Percentiles rank a stretch among this genome's conserved stretches.
These are phyloP conservation scores for Rhizopus stolonifer DNA, from an alignment of 371 early-diverging fungal genomes.

Conservation along the genomic window DNA sequence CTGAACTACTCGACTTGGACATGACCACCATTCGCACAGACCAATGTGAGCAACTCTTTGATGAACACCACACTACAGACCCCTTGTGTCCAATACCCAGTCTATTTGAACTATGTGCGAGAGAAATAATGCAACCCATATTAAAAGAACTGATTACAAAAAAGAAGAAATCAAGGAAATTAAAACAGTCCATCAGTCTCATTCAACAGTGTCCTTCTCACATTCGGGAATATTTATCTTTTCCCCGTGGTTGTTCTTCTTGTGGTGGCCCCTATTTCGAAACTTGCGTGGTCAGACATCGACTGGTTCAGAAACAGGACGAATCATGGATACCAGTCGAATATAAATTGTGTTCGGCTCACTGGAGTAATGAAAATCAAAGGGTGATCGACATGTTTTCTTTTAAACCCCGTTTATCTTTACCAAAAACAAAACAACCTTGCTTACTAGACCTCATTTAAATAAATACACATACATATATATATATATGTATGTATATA, in stretches of 20 bases:
- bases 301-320: constrained; percentile 59
- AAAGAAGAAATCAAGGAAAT: constrained; percentile 43
- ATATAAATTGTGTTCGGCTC: constrained; percentile 75
- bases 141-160: constrained; percentile 50
- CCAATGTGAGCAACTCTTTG: constrained; percentile 25
- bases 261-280: constrained; percentile 91
- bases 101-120: constrained; percentile 73
- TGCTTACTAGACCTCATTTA: constrained; percentile 1
- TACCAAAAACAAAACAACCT: constrained; percentile 11
- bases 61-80: constrained; percentile 20
- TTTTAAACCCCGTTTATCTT: background rate
- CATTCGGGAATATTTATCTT: constrained; percentile 61
- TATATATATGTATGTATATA: background rate
- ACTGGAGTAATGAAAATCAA: constrained; percentile 75
- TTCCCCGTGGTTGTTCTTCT: constrained; percentile 73
- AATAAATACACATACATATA: background rate
- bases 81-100: constrained; percentile 45
- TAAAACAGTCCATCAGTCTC: background rate
- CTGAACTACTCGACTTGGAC: constrained; percentile 27
- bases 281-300: constrained; percentile 54
- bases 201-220: constrained; percentile 38
- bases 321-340: constrained; percentile 59
- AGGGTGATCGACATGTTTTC: constrained; percentile 43
- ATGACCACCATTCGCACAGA: constrained; percentile 22
- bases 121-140: constrained; percentile 67